phyloP scores from a whole-genome alignment of 768 basidiomycete species.

The Clavaria fumosa region DNA sequence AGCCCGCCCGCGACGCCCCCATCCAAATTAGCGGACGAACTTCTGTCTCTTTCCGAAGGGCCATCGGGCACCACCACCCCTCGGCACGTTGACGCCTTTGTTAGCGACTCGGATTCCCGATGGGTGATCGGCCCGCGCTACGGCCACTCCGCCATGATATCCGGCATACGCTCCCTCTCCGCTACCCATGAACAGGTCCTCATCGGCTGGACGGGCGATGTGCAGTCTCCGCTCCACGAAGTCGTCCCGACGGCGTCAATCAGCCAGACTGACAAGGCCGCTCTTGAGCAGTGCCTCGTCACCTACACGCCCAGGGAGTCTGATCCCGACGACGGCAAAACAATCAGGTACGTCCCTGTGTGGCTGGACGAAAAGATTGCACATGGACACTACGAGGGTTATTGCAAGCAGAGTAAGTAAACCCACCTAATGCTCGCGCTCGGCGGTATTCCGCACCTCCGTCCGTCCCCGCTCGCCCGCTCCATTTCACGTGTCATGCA shows the following conservation, averaged over 20 bases:
- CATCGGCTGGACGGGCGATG: slow-evolving; percentile 89
- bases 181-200: slow-evolving; percentile 81
- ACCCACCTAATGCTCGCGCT: slow-evolving; percentile 1
- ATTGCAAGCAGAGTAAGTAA: slow-evolving; percentile 87
- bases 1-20: slow-evolving; percentile 76
- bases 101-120: slow-evolving; percentile 15
- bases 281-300: slow-evolving; percentile 49
- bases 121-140: slow-evolving; percentile 75
- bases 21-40: slow-evolving; percentile 32
- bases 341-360: slow-evolving; percentile 71
- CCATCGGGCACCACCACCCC: not conserved
- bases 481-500: too few relatives aligned
- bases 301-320: slow-evolving; percentile 46
- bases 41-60: slow-evolving; percentile 18
- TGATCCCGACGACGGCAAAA: slow-evolving; percentile 37
- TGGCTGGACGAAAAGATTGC: slow-evolving; percentile 85
- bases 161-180: slow-evolving; percentile 75
- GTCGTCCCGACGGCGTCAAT: slow-evolving; percentile 38
- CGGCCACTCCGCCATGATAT: slow-evolving; percentile 91
- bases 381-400: slow-evolving; percentile 91
- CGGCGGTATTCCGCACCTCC: too few relatives aligned
- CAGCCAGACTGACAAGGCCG: slow-evolving; percentile 43
- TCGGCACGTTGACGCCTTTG: slow-evolving; percentile 9
- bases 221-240: slow-evolving; percentile 36
- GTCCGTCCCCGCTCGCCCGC: too few relatives aligned